These are phyloP conservation scores for Coemansia sp. DNA, from an alignment of 192 early-diverging fungal genomes.

Conservation along the genomic window DNA sequence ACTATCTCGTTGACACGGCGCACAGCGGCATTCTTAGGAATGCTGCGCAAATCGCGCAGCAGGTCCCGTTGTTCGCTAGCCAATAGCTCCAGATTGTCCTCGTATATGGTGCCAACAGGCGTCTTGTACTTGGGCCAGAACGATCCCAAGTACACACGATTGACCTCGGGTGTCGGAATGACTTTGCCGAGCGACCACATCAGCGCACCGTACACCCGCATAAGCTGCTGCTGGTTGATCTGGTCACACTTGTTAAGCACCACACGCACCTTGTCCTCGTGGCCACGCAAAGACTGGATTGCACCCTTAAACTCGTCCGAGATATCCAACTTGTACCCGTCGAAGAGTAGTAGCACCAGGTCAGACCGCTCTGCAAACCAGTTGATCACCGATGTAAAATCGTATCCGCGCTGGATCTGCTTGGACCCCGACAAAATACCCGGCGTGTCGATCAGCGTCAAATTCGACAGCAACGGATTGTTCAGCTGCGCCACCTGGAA, in stretches of 20 bases:
- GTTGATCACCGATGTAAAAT: constrained; percentile 75
- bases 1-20: constrained; percentile 91
- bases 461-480: constrained; percentile 72
- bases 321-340: constrained; percentile 88
- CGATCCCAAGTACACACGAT: constrained; percentile 78
- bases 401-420: constrained; percentile 81
- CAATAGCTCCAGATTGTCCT: constrained; percentile 70
- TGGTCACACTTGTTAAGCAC: constrained; percentile 89
- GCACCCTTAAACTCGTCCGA: constrained; percentile 85
- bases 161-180: constrained; percentile 84
- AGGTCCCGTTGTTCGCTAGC: constrained; percentile 76
- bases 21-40: constrained; percentile 78
- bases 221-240: constrained; percentile 82
- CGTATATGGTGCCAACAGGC: constrained; percentile 64
- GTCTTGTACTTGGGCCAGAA: constrained; percentile 70
- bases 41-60: constrained; percentile 66
- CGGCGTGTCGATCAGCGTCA: constrained; percentile 90
- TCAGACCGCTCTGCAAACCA: constrained; percentile 88
- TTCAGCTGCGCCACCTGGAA: constrained; percentile 83
- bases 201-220: constrained; percentile 89
- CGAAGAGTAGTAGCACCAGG: constrained; percentile 82
- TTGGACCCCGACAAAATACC: constrained; percentile 87
- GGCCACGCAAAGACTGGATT: constrained; percentile 72
- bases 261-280: constrained; percentile 84
- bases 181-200: constrained; percentile 94